These are phyloP conservation scores for Endocarpon pusillum DNA, from an alignment of 495 filamentous ascomycete genomes.

Conservation along the genomic window DNA sequence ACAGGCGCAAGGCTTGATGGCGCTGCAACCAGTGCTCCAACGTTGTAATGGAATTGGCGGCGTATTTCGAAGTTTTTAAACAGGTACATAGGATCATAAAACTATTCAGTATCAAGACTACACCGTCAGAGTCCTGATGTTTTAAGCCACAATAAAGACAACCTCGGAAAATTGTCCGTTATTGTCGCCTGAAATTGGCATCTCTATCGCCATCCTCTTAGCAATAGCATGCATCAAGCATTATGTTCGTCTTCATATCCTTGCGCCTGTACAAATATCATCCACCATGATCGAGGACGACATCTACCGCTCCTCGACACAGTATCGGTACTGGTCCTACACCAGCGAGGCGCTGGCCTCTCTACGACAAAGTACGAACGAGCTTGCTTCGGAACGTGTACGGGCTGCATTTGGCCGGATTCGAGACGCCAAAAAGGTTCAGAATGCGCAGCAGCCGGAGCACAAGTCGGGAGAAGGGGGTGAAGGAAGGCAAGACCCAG, in stretches of 20 bases:
- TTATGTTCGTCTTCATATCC: neutral
- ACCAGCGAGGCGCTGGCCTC: constrained; percentile 50
- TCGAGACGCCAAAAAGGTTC: constrained; percentile 22
- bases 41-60: too few species aligned
- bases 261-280: neutral
- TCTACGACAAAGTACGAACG: constrained; percentile 60
- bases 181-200: too few species aligned
- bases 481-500: constrained; percentile 8
- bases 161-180: too few species aligned
- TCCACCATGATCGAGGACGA: constrained; percentile 61
- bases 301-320: constrained; percentile 77
- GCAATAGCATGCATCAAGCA: too few species aligned
- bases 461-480: constrained; percentile 15
- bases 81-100: too few species aligned
- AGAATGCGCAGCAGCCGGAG: neutral
- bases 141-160: too few species aligned
- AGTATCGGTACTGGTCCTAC: constrained; percentile 89
- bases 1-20: too few species aligned
- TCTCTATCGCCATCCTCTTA: too few species aligned
- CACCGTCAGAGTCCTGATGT: too few species aligned
- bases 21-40: too few species aligned
- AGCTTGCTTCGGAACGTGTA: constrained; percentile 53
- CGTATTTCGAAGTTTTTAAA: too few species aligned
- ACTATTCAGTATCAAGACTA: too few species aligned
- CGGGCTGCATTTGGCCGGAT: constrained; percentile 38